Evolutionary conservation across 176 grass and related monocot genomes (phyloP), one percentile per base, ranked within the genome.

Genomic region (Oryza punctata): DNA sequence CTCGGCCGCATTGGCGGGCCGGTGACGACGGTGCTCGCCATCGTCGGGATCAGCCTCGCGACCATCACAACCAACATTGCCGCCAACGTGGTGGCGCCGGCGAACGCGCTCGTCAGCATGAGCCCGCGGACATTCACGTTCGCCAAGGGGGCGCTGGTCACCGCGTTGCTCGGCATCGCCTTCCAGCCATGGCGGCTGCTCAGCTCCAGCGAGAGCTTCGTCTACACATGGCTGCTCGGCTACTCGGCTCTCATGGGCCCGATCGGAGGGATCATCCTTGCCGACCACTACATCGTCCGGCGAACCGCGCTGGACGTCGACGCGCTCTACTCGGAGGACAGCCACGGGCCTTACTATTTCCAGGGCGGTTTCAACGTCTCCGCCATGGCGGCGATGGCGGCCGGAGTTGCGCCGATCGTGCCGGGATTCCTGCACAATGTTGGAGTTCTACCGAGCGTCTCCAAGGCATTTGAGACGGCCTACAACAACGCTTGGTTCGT

Each of bases 401-500:
- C 89, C 28, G 96, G 93, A 65, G 78, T 96, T 26, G 44, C 70
- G 33, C 96, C 93, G 0, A 85, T 98, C 26, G 76, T 98, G 13
- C 96, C 91, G 0, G 96, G 96, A 2, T 95, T 98, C 72, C 75
- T 96, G 12, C 72, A 92, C 15, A 96, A 91, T 50, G 49, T 93
- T 4, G 96, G 96, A 26, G 78, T 89, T 81, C 73, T 95, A 54
- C 77, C 77, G 2, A 85, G 69, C 28, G 83, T 90, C 12, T 32
- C 41, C 4, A 63, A 76, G 2, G 74, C 83, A 7, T 90, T 96
- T 72, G 29, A 90, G 6, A 50, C 54, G 2, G 91, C 83, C 38
- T 95, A 98, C 78, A 94, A 94, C 76, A 98, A 98, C 45, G 93
- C 87, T 43, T 98, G 89, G 91, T 98, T 98, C 25, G 91, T 96